These are phyloP conservation scores for Vickermania ingenoplastis DNA, from an alignment of 208 protist species.

Conservation along the genomic window DNA sequence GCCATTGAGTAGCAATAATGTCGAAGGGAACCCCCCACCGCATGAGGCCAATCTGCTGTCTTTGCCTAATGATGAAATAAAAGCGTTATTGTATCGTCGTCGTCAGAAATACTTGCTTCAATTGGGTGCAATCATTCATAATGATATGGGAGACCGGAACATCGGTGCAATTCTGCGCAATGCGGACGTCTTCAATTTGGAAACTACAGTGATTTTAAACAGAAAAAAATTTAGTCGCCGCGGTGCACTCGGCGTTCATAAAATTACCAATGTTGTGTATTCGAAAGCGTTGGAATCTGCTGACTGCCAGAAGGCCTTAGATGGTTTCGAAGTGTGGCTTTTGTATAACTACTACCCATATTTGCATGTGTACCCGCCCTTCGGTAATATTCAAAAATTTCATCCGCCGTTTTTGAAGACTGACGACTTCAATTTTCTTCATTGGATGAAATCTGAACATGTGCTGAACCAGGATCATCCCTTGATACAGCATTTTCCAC, in stretches of 20 bases:
- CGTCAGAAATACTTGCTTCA: constrained; percentile 36
- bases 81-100: constrained; percentile 14
- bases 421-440: constrained; percentile 16
- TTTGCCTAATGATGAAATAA: constrained; percentile 35
- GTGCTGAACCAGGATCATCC: constrained; percentile 24
- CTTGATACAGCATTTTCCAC: constrained; percentile 15
- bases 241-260: constrained; percentile 63
- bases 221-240: constrained; percentile 58
- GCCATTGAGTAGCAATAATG: constrained; percentile 31
- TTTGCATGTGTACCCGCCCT: constrained; percentile 23
- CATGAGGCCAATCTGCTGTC: constrained; percentile 45
- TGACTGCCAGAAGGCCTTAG: constrained; percentile 2
- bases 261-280: constrained; percentile 32
- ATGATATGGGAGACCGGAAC: constrained; percentile 73
- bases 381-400: neutral
- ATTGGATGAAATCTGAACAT: constrained; percentile 28
- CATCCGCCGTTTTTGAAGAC: constrained; percentile 34
- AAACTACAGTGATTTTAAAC: constrained; percentile 47
- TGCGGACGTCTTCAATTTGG: constrained; percentile 76
- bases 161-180: constrained; percentile 78
- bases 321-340: constrained; percentile 53
- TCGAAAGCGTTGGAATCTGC: neutral
- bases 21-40: constrained; percentile 9
- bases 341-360: constrained; percentile 77
- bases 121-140: constrained; percentile 55